Conservation (phyloP, 352 stramenopile species). For the Globisporangium takayamanum region DNA sequence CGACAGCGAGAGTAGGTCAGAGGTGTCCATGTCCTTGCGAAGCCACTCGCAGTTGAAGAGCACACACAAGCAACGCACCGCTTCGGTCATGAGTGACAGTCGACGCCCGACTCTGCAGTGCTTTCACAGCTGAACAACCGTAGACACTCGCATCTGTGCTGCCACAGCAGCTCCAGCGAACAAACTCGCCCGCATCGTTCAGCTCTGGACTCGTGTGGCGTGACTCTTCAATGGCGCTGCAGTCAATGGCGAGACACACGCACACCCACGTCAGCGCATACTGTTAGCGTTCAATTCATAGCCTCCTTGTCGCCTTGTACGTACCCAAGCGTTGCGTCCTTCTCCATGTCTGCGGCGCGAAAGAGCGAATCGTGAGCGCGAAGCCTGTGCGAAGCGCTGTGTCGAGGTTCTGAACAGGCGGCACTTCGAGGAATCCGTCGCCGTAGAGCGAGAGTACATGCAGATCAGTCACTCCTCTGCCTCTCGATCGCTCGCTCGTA, state of each 20-base stretch:
- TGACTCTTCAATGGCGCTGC: constrained; percentile 27
- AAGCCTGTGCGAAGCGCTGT: constrained; percentile 19
- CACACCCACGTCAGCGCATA: not conserved
- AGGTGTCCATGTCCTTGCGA: not conserved
- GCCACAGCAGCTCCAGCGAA: constrained; percentile 57
- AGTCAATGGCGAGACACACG: no score
- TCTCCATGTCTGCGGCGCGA: constrained; percentile 37
- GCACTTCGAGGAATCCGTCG: constrained; percentile 47
- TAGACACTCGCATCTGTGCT: constrained; percentile 46
- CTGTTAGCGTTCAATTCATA: not conserved
- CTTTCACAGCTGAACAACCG: constrained; percentile 30
- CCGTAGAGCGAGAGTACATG: constrained; percentile 41
- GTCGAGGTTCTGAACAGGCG: not conserved
- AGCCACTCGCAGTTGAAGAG: not conserved
- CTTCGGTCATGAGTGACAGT: not conserved
- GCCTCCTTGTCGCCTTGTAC: not conserved
- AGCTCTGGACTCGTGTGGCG: constrained; percentile 48
- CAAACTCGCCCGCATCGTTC: constrained; percentile 49
- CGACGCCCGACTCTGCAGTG: not conserved
- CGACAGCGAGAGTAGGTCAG: not conserved
- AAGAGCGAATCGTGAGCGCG: constrained; percentile 35
- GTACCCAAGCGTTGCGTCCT: constrained; percentile 22
- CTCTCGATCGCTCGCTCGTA: not conserved
- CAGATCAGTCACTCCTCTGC: not conserved
- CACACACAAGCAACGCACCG: not conserved